Conservation (phyloP, 2,329 filamentous ascomycete species). For the Hypoxylon sp. region DNA sequence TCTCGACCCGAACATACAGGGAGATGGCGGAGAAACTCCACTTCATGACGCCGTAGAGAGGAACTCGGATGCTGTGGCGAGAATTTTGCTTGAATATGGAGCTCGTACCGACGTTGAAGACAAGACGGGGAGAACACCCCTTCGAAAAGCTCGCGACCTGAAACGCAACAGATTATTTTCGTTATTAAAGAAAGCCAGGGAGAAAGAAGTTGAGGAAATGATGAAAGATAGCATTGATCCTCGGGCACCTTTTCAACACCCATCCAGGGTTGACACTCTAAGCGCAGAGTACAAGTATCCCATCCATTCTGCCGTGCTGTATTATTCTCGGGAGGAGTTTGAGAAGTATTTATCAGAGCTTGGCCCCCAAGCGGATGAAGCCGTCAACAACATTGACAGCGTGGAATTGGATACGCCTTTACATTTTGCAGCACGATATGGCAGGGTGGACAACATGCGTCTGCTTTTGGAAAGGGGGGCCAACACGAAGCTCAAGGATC, state of each 20-base stretch:
- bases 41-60: neutral
- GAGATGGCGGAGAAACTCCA: constrained; percentile 1
- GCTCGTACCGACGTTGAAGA: constrained; percentile 1
- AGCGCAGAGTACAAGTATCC: constrained; percentile 1
- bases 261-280: neutral
- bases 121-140: neutral
- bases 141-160: neutral
- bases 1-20: constrained; percentile 1
- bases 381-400: neutral
- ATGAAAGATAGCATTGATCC: neutral
- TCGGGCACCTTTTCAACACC: neutral
- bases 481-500: neutral
- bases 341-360: constrained; percentile 1
- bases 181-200: neutral
- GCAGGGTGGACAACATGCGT: neutral
- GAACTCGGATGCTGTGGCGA: neutral
- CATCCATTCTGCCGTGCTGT: neutral
- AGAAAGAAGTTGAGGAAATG: neutral
- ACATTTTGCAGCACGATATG: neutral
- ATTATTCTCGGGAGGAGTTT: neutral
- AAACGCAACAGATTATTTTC: neutral
- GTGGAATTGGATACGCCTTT: neutral
- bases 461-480: neutral
- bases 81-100: constrained; percentile 3
- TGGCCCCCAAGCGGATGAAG: neutral